phyloP scores from a whole-genome alignment of 2,329 filamentous ascomycete genomes.

The Zymoseptoria pseudotritici region DNA sequence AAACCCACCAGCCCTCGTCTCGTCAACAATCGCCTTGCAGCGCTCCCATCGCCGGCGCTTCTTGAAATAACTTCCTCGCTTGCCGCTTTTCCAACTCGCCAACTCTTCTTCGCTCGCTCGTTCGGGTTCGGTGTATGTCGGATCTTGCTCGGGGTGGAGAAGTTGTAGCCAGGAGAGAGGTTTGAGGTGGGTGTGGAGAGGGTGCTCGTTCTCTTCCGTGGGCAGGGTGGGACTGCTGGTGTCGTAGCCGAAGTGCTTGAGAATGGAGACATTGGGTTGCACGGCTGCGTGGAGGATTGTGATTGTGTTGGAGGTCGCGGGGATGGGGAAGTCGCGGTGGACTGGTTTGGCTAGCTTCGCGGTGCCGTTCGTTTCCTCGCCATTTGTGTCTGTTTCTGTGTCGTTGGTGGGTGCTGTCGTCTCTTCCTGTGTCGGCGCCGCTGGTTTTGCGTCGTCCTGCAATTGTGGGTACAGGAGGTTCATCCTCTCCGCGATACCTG shows the following conservation, averaged over 20 bases:
- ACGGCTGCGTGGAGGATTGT: slow-evolving; percentile 75
- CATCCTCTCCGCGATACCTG: slow-evolving; percentile 82
- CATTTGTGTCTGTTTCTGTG: neutral
- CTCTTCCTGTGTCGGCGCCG: slow-evolving; percentile 1
- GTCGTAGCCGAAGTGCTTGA: slow-evolving; percentile 88
- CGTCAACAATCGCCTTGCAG: slow-evolving; percentile 64
- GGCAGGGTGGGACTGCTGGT: slow-evolving; percentile 53
- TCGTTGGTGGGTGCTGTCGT: slow-evolving; percentile 3
- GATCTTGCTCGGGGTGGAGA: slow-evolving; percentile 66
- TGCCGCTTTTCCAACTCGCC: slow-evolving; percentile 67
- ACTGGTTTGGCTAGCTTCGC: slow-evolving; percentile 30
- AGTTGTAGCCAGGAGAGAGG: slow-evolving; percentile 89
- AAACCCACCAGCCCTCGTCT: slow-evolving; percentile 67
- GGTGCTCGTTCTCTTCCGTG: slow-evolving; percentile 47
- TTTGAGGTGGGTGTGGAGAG: slow-evolving; percentile 73
- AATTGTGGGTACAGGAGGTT: slow-evolving; percentile 53
- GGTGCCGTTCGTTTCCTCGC: slow-evolving; percentile 5
- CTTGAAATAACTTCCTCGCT: slow-evolving; percentile 76
- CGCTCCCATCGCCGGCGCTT: slow-evolving; percentile 79
- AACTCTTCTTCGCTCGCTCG: slow-evolving; percentile 54
- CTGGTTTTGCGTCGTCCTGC: slow-evolving; percentile 22
- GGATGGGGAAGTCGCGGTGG: slow-evolving; percentile 50
- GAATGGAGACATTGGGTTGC: slow-evolving; percentile 77
- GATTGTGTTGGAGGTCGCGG: slow-evolving; percentile 63
- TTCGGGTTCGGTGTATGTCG: slow-evolving; percentile 63